These are phyloP conservation scores for Penicillium paxilli DNA, from an alignment of 495 filamentous ascomycete genomes.

Conservation along the genomic window DNA sequence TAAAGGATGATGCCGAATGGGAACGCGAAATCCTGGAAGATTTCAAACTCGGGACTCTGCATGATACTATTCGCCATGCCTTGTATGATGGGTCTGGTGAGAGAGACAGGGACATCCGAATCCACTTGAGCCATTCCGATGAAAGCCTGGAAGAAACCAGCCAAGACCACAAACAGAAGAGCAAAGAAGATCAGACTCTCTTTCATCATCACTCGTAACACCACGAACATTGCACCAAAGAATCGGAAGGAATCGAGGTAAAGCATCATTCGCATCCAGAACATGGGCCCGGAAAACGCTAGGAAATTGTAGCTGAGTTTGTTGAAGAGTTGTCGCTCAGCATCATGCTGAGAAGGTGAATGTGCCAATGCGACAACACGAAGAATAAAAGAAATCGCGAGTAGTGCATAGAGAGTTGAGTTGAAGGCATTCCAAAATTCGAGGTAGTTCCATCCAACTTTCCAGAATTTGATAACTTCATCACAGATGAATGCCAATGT, in stretches of 20 bases:
- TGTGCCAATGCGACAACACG: slow-evolving; percentile 76
- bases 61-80: slow-evolving; percentile 90
- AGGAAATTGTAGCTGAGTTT: slow-evolving; percentile 86
- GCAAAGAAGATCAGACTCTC: slow-evolving; percentile 98
- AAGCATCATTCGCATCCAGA: slow-evolving; percentile 90
- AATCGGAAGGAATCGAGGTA: slow-evolving; percentile 94
- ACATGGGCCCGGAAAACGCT: slow-evolving; percentile 92
- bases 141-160: slow-evolving; percentile 94
- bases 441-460: slow-evolving; percentile 84
- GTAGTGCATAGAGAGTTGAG: slow-evolving; percentile 70
- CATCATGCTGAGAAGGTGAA: slow-evolving; percentile 45
- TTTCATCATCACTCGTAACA: slow-evolving; percentile 98
- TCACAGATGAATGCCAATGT: slow-evolving; percentile 92
- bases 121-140: slow-evolving; percentile 89
- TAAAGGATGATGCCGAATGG: slow-evolving; percentile 90
- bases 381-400: slow-evolving; percentile 73
- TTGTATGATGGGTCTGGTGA: slow-evolving; percentile 74
- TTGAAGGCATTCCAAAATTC: slow-evolving; percentile 98
- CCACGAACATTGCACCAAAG: slow-evolving; percentile 96
- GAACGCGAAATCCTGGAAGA: slow-evolving; percentile 74
- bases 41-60: slow-evolving; percentile 85
- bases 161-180: slow-evolving; percentile 78
- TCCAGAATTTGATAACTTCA: slow-evolving; percentile 85
- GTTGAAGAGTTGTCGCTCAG: slow-evolving; percentile 66
- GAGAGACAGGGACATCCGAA: slow-evolving; percentile 47